Evolutionary conservation across 2,329 filamentous ascomycete genomes (phyloP), one percentile per base, ranked within the genome.

Genomic region (Clarireedia homoeocarpa): DNA sequence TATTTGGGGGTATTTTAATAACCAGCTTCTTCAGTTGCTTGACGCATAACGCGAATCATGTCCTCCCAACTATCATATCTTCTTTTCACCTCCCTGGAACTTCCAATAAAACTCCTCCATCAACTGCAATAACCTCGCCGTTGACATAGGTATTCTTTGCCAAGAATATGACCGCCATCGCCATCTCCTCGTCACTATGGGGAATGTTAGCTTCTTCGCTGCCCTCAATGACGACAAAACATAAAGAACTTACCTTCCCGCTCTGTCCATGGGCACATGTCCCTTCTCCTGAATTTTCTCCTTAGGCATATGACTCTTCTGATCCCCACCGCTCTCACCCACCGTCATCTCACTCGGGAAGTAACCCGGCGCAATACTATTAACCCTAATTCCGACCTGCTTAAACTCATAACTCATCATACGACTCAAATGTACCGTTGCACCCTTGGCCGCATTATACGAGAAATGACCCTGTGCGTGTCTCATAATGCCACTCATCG

Each of bases 321-420:
- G 76, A 57, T 76, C 73, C 26, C 76, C 75, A 42, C 74, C 72
- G 34, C 58, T 61, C 23, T 57, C 73, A 6, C 73, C 71, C 0
- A 77, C 71, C 6, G 77, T 79, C 75, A 79, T 78, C 71, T 78
- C 67, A 30, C 64, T 63, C 10, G 64, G 63, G 47, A 69, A 69
- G 1, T 82, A 70, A 10, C 78, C 78, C 0, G 79, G 80, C 0
- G 78, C 77, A 58, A 84, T 81, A 47, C 71, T 74, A 68, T 84
- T 83, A 57, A 83, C 74, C 12, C 80, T 71, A 45, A 84, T 75
- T 4, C 79, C 78, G 50, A 79, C 73, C 53, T 75, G 72, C 26
- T 75, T 71, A 48, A 83, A 75, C 58, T 81, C 77, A 44, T 73
- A 73, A 1, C 78, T 77, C 48, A 83, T 72, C 71, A 81, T 74